phyloP scores from a whole-genome alignment of 1,139 yeast genomes.

The Starmera stellimalicola region DNA sequence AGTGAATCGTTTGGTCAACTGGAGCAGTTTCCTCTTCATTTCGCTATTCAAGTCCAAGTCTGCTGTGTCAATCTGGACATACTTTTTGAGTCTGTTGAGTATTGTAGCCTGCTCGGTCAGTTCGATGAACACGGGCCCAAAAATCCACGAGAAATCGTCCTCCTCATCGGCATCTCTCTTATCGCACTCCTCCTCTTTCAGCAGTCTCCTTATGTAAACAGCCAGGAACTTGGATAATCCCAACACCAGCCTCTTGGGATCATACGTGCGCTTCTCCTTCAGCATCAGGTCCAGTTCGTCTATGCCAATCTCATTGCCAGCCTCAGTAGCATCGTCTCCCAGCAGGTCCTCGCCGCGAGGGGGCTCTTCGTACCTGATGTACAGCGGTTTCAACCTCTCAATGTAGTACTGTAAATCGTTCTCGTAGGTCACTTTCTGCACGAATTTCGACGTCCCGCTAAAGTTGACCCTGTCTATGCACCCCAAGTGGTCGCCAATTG shows the following conservation, averaged over 20 bases:
- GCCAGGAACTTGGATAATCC: neutral
- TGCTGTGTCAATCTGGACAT: constrained; percentile 13
- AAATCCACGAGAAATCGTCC: constrained; percentile 3
- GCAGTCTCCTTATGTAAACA: neutral
- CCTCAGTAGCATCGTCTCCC: neutral
- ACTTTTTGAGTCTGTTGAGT: constrained; percentile 11
- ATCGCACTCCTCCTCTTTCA: too few species aligned
- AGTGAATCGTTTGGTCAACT: constrained; percentile 9
- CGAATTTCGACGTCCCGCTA: neutral
- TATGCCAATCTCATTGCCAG: neutral
- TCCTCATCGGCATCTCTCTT: neutral
- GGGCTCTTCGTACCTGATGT: constrained; percentile 1
- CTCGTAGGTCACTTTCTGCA: neutral
- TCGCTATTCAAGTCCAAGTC: constrained; percentile 8
- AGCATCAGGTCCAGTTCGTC: neutral
- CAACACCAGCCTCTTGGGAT: neutral
- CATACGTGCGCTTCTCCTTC: neutral
- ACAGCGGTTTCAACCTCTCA: neutral
- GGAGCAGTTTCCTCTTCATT: constrained; percentile 6
- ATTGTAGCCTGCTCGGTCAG: constrained; percentile 17
- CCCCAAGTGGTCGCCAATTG: neutral
- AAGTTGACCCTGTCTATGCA: neutral
- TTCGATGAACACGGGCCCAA: constrained; percentile 7
- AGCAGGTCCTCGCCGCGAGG: neutral
- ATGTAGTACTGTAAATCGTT: neutral